Conservation (phyloP, 768 basidiomycete genomes). For the Kwoniella sp. region DNA sequence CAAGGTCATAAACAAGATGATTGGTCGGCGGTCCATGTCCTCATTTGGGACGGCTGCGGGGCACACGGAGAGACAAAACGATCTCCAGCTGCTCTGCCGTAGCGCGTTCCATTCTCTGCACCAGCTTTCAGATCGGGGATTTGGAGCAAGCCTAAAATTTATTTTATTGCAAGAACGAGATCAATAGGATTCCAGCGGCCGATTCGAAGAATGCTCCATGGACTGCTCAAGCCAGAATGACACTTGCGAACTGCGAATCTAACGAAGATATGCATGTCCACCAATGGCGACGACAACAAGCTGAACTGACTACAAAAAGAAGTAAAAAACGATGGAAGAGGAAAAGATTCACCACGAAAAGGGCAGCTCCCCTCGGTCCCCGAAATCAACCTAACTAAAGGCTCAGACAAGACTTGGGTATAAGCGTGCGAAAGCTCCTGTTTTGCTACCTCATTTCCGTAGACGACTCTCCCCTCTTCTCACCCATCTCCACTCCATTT, state of each 20-base stretch:
- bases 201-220: too few species aligned
- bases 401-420: conserved; percentile 66
- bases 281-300: not conserved
- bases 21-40: too few species aligned
- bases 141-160: too few species aligned
- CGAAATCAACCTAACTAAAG: conserved; percentile 46
- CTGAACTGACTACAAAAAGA: not conserved
- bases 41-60: not conserved
- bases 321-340: not conserved
- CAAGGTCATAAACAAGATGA: not conserved
- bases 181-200: too few species aligned
- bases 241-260: too few species aligned
- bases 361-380: conserved; percentile 54
- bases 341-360: conserved; percentile 4
- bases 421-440: conserved; percentile 98
- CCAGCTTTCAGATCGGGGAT: too few species aligned
- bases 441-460: conserved; percentile 64
- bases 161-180: too few species aligned
- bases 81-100: too few species aligned
- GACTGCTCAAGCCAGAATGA: too few species aligned
- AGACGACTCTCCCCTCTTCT: not conserved
- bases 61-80: not conserved
- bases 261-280: not conserved
- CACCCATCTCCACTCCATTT: conserved; percentile 1
- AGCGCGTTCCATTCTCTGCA: too few species aligned